These are phyloP conservation scores for Pneumocystis oryctolagi DNA, from an alignment of 1,139 yeast genomes.

Conservation along the genomic window DNA sequence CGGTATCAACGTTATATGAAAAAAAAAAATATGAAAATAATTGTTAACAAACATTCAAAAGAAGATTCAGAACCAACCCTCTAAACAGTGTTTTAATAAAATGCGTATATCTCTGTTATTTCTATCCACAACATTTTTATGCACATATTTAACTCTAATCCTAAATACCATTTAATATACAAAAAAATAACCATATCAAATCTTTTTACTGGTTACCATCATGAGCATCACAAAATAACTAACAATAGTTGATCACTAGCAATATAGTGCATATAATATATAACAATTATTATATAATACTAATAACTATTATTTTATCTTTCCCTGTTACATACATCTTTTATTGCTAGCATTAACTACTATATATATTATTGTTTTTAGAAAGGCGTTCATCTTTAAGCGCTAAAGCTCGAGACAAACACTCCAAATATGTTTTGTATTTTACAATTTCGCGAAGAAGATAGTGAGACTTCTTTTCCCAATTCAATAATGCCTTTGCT, in stretches of 20 bases:
- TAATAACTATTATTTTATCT: neutral
- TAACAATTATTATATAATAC: neutral
- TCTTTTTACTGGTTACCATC: neutral
- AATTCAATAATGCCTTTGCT: constrained; percentile 22
- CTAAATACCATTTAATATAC: neutral
- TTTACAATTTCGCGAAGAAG: constrained; percentile 23
- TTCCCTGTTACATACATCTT: neutral
- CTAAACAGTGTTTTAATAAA: neutral
- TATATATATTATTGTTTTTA: neutral
- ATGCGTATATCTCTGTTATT: no score
- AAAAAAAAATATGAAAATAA: neutral
- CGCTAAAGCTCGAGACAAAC: constrained; percentile 19
- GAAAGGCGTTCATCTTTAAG: neutral
- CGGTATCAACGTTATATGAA: neutral
- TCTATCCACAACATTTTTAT: neutral
- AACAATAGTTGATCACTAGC: neutral
- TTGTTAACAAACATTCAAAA: neutral
- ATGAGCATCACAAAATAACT: neutral
- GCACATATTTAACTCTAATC: neutral
- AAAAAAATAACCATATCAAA: neutral
- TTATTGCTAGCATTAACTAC: neutral
- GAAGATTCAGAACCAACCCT: neutral
- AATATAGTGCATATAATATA: neutral
- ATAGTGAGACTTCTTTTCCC: constrained; percentile 24
- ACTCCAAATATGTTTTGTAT: constrained; percentile 21